These are phyloP conservation scores for Fomitopsis palustris DNA, from an alignment of 1,284 basidiomycete genomes.

Conservation along the genomic window DNA sequence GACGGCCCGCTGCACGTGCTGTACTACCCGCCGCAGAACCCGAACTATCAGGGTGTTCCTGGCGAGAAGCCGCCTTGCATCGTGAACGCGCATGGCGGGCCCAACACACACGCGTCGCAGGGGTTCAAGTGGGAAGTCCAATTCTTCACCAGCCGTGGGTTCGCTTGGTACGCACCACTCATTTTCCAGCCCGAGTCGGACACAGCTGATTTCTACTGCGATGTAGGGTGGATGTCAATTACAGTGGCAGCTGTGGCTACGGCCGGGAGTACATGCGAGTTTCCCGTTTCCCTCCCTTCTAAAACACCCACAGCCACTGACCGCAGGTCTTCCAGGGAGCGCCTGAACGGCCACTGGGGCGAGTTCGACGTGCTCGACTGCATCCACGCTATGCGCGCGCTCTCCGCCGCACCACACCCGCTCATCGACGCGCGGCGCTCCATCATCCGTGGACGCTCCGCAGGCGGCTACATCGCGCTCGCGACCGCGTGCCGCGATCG, in stretches of 20 bases:
- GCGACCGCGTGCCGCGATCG: slow-evolving; percentile 24
- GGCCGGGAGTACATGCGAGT: slow-evolving; percentile 52
- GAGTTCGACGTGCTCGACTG: slow-evolving; percentile 57
- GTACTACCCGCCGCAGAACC: slow-evolving; percentile 62
- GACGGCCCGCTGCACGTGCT: slow-evolving; percentile 50
- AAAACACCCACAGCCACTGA: background rate
- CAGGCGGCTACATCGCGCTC: slow-evolving; percentile 44
- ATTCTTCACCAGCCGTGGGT: slow-evolving; percentile 68
- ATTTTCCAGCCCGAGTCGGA: background rate
- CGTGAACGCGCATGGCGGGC: slow-evolving; percentile 66
- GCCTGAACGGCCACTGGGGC: slow-evolving; percentile 57
- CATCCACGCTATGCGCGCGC: slow-evolving; percentile 41
- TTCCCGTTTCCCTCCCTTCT: too few species aligned
- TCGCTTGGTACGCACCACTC: slow-evolving; percentile 43
- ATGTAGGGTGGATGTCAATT: slow-evolving; percentile 63
- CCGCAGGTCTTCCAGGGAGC: slow-evolving; percentile 31
- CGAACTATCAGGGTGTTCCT: slow-evolving; percentile 45
- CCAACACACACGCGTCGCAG: slow-evolving; percentile 45
- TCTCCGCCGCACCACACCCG: slow-evolving; percentile 33
- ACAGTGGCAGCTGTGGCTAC: slow-evolving; percentile 66
- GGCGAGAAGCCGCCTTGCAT: slow-evolving; percentile 64
- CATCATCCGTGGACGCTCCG: slow-evolving; percentile 42
- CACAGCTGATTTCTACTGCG: background rate
- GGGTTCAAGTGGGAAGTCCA: slow-evolving; percentile 49
- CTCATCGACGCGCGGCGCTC: slow-evolving; percentile 49